Evolutionary conservation across 768 basidiomycete species (phyloP).

Genomic region (Lyophyllum shimeji): DNA sequence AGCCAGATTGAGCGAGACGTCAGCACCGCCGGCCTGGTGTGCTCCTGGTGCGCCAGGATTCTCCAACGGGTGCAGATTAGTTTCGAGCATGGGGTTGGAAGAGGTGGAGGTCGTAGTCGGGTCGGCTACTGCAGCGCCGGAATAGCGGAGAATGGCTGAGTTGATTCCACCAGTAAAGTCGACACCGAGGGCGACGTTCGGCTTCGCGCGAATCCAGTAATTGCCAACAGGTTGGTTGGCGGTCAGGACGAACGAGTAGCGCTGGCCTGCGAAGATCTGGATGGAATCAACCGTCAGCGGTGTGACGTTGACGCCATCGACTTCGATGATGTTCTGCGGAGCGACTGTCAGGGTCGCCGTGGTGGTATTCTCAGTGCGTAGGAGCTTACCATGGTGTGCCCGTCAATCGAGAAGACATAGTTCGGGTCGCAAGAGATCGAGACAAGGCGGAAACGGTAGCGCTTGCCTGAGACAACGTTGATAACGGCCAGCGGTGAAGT

Average conservation of each 20-base stretch:
- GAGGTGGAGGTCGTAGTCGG: constrained; percentile 33
- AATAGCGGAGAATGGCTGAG: constrained; percentile 52
- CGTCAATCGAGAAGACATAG: constrained; percentile 44
- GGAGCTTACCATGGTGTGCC: constrained; percentile 26
- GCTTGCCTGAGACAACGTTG: constrained; percentile 28
- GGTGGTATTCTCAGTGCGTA: background rate
- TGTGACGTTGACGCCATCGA: constrained; percentile 39
- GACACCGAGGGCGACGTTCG: constrained; percentile 15
- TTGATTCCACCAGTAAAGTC: constrained; percentile 40
- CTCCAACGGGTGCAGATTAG: constrained; percentile 35
- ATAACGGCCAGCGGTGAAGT: constrained; percentile 29
- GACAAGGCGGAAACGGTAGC: constrained; percentile 37
- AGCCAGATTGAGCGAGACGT: constrained; percentile 38
- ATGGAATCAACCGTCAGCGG: constrained; percentile 43
- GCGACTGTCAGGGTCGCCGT: background rate
- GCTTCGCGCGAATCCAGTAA: constrained; percentile 47
- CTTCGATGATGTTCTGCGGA: constrained; percentile 50
- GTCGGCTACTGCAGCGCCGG: constrained; percentile 39
- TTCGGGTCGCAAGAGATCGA: constrained; percentile 31
- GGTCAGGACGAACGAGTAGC: constrained; percentile 35
- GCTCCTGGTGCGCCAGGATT: constrained; percentile 27
- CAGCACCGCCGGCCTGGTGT: constrained; percentile 35
- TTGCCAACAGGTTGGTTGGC: constrained; percentile 47
- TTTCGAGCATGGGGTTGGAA: constrained; percentile 34
- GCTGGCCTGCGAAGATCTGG: constrained; percentile 38